Evolutionary conservation across 441 rosid genomes (phyloP).

Genomic region (Caryocar brasiliense): DNA sequence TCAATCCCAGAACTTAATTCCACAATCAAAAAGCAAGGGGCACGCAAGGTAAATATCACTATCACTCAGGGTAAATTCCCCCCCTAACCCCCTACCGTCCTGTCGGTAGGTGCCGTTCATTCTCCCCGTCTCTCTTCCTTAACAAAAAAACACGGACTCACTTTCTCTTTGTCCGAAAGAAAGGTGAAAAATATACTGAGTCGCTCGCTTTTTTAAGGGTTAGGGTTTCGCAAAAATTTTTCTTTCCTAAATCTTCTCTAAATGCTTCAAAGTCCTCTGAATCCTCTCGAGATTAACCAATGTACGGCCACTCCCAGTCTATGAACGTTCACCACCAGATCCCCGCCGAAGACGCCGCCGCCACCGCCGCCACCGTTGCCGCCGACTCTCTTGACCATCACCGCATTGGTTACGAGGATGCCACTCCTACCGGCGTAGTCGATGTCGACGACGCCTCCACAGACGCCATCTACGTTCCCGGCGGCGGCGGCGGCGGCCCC

Average conservation of each 20-base stretch:
- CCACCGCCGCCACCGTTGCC: conserved; percentile 34
- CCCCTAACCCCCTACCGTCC: not conserved
- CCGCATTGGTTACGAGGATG: conserved; percentile 42
- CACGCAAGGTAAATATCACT: not conserved
- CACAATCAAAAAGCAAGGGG: not conserved
- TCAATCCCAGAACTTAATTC: too few species aligned
- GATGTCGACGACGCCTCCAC: conserved; percentile 46
- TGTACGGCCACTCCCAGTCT: conserved; percentile 56
- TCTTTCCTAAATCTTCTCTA: not conserved
- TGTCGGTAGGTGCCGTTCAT: conserved; percentile 12
- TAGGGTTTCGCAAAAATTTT: conserved; percentile 17
- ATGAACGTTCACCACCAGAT: conserved; percentile 52
- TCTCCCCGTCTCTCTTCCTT: not conserved
- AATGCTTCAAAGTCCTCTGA: conserved; percentile 23
- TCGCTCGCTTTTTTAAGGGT: too few species aligned
- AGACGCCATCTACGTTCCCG: conserved; percentile 41
- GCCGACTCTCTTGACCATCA: conserved; percentile 25
- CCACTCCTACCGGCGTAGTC: conserved; percentile 31
- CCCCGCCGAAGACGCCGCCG: conserved; percentile 19
- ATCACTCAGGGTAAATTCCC: not conserved
- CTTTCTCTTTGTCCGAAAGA: too few species aligned
- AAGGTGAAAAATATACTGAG: too few species aligned
- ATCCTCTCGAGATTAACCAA: conserved; percentile 23
- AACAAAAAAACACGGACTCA: not conserved
- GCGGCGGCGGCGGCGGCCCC: conserved; percentile 16